Evolutionary conservation across 306 rosid genomes (phyloP), one percentile per base, ranked within the genome.

Genomic region (Quercus berberidifolia): DNA sequence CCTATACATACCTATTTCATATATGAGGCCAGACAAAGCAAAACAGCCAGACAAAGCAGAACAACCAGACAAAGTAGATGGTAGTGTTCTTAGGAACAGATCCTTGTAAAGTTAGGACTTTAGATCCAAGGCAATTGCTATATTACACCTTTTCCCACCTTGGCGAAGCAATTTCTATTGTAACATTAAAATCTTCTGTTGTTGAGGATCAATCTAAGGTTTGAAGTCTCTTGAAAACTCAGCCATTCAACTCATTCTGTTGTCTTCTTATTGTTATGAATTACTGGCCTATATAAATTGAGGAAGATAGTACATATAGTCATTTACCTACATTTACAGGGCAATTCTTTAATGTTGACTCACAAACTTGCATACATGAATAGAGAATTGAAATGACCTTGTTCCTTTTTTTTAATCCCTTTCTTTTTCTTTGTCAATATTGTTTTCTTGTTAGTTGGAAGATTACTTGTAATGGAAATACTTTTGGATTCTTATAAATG

Each of bases 401-500:
- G 18, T 2, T 25, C 54, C 2, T 38, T 25, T 5, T 33, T 33
- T 33, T 33, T 33, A 33, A 33, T 33, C 38, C 6, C 6, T 33
- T 33, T 33, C 38, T 33, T 33, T 33, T 60, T 71, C 21, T 18
- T n/a, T 70, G 46, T 43, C 31, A 28, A 23, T 65, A 14, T 65
- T 64, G n/a, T 65, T 33, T 33, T 33, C 38, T 33, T 33, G 38
- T 33, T n/a, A 31, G 46, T 65, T 30, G 71, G 69, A 64, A 28
- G 51, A 55, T 38, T 60, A 52, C 54, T 58, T 59, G 49, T 54
- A 35, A 30, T 65, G 41, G 28, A 74, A 86, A 38, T 38, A 3
- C 21, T 79, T 74, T 8, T 57, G 74, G 75, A 62, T 73, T 59
- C 46, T 83, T 59, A 69, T 62, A 73, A 75, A 69, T 73, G 55